Base-by-base conservation (phyloP, 768 basidiomycete genomes). In the Tremella yokohamensis region DNA sequence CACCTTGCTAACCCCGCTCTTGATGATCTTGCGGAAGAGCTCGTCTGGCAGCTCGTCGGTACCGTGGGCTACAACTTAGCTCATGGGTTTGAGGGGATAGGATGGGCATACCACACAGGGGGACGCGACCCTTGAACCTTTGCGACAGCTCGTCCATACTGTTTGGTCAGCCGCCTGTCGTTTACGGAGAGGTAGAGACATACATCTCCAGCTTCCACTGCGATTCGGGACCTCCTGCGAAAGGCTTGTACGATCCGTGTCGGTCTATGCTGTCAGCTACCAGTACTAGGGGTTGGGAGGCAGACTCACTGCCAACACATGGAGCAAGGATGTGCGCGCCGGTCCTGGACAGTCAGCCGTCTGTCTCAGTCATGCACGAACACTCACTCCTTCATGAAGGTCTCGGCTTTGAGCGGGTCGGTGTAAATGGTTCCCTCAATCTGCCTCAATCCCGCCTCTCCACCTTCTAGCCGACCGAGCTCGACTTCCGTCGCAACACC, bases 401-500 rank as follows among this genome's bases (percentile, higher is more conserved):
- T 49, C 54, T 77, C 73, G 13, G 76, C 76, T 56, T 76, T 75
- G 44, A 54, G 40, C 11, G 75, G 75, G 52, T 77, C 69, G 11
- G 76, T 77, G 52, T 74, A 65, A 61, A 76, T 71, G n/a, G 70
- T 71, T 25, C 76, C 75, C 16, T 66, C 62, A 47, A 78, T 74
- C 50, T 74, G 65, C 34, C 76, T 61, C 13, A 73, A 54, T 52
- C 69, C 76, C 24, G 70, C 68, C 49, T 72, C 73, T 47, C 73
- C 70, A 40, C 75, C 75, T 57, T 77, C 74, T 26, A 78, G 57
- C 55, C 77, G 65, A 56, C 77, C 77, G 13, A 78, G 65, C 58
- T 78, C 77, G 55, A 78, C 77, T 58, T 78, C 77, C 40, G 73
- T 73, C 1, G 75, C 72, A 19, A 78, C 69, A 15, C 77, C 77